Evolutionary conservation across 148 eudicot genomes (phyloP).

Genomic region (Suaeda aralocaspica): DNA sequence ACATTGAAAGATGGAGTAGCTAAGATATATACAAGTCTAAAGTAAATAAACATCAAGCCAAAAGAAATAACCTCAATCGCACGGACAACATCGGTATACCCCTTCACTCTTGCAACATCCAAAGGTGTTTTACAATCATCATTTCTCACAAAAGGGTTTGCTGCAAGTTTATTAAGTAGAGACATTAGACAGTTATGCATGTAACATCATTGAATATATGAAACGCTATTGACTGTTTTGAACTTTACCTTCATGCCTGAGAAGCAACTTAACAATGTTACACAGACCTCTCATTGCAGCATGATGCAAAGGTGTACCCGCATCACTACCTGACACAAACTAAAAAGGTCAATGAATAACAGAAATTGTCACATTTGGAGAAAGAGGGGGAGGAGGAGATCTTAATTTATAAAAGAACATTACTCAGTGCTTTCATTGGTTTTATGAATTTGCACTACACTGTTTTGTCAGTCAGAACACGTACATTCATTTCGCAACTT

Average conservation of each 20-base stretch:
- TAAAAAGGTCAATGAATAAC: not conserved
- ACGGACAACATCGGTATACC: slow-evolving; percentile 45
- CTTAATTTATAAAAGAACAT: not conserved
- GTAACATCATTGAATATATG: not conserved
- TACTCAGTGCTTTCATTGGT: not conserved
- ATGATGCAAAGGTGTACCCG: slow-evolving; percentile 61
- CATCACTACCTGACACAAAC: slow-evolving; percentile 43
- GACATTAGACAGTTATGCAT: not conserved
- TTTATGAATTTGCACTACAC: not conserved
- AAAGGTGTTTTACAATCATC: slow-evolving; percentile 60
- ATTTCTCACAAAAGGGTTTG: slow-evolving; percentile 46
- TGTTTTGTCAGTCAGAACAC: not conserved
- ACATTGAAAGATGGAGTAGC: not conserved
- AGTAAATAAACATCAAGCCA: not conserved
- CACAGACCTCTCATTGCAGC: slow-evolving; percentile 58
- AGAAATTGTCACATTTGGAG: slow-evolving; percentile 3
- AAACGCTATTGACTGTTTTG: not conserved
- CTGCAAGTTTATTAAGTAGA: slow-evolving; percentile 30
- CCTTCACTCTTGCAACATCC: slow-evolving; percentile 53
- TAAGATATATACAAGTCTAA: not conserved
- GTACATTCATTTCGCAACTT: no score
- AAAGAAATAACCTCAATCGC: slow-evolving; percentile 44
- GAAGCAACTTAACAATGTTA: slow-evolving; percentile 45
- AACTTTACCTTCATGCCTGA: slow-evolving; percentile 45
- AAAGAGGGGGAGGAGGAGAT: not conserved